A percentile compares a stretch with the other conserved stretches of the same genome.
Evolutionary conservation across 169 alveolate species (phyloP).

Genomic region (Cryptosporidium andersoni): DNA sequence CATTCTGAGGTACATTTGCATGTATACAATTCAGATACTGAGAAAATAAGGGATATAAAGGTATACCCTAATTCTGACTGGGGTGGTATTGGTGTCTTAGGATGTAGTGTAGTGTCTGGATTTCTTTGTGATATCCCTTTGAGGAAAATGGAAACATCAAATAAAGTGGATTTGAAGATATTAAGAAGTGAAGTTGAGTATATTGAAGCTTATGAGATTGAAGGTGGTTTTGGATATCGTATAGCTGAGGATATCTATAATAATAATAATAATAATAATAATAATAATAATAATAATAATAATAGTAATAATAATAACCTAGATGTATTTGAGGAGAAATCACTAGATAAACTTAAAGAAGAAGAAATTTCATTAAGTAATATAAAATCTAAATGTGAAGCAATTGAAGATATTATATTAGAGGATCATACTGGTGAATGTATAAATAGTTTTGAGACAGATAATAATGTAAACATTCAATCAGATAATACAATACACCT

Average conservation of each 20-base stretch:
- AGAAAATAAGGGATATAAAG: constrained; percentile 21
- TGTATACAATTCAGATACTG: constrained; percentile 53
- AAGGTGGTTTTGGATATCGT: background rate
- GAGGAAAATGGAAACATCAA: constrained; percentile 28
- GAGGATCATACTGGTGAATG: background rate
- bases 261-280: background rate
- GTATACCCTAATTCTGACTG: constrained; percentile 38
- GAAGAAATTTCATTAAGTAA: background rate
- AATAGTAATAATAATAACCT: background rate
- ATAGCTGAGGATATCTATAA: background rate
- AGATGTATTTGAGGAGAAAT: background rate
- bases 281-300: no score
- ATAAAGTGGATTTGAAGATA: background rate
- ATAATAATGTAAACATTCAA: background rate
- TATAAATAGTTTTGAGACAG: background rate
- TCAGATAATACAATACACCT: background rate
- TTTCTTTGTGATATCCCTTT: constrained; percentile 40
- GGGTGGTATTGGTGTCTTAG: constrained; percentile 67
- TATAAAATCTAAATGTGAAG: background rate
- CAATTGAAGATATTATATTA: background rate
- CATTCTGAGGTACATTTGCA: background rate
- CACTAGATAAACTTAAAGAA: background rate
- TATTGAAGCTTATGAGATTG: background rate
- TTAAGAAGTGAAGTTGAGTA: background rate
- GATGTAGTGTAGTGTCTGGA: constrained; percentile 66